Evolutionary conservation across 2,329 filamentous ascomycete genomes (phyloP), one percentile per base, ranked within the genome.

Genomic region (Lasiodiplodia sp.): DNA sequence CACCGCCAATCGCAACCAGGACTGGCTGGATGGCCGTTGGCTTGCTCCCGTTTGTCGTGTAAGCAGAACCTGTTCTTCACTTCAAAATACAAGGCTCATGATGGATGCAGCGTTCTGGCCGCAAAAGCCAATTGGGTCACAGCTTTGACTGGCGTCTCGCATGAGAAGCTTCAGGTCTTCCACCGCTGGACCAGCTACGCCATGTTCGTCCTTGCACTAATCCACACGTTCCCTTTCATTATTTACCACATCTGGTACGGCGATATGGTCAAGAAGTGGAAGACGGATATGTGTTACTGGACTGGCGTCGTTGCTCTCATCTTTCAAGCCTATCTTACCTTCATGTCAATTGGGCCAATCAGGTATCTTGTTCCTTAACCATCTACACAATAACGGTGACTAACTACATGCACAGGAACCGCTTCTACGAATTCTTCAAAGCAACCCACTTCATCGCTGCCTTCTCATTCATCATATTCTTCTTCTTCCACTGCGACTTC

Each of bases 391-490:
- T 7, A 28, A 14, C 18, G 16, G 49, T 4, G 12, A 51, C 7
- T 8, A 12, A 21, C 37, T 14, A 40, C 28, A 16, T 7, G 10
- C n/a, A 12, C 11, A 87, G 87, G 4, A 84, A 85, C 65, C 80
- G 83, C 0, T 85, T 79, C 71, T 89, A 90, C 73, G 87, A 90
- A 71, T 86, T 87, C 72, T 90, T 90, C 83, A 89, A 89, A 71
- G 81, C 80, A 3, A 83, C 85, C 0, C 87, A 90, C 72, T 83
- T 85, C 69, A 68, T 86, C 23, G 82, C 83, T 3, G 87, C 84
- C 0, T 70, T 86, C 3, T 72, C 87, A 1, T 90, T 89, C 71
- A 77, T 88, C 21, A 62, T 89, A 10, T 87, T 88, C 73, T 85
- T 90, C 75, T 89, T 90, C 77, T 80, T 88, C 64, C 87, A 90